Evolutionary conservation across 2,329 filamentous ascomycete genomes (phyloP), one percentile per base, ranked within the genome.

Genomic region (Clarireedia hainanense): DNA sequence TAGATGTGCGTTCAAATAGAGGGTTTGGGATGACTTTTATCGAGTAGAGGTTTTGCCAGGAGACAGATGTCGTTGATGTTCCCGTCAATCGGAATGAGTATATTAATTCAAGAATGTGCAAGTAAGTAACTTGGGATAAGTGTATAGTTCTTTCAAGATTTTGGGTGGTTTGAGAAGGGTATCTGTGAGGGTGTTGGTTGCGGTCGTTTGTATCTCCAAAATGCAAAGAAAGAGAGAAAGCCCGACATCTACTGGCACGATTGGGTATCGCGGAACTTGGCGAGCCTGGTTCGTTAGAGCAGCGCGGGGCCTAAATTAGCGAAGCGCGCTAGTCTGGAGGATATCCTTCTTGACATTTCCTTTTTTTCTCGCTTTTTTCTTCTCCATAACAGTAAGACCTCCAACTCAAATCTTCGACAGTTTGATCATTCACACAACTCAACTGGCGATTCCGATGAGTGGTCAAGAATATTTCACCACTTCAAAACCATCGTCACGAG

Each of bases 401-500:
- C 79, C 78, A 78, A 83, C 79, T 86, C 83, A 86, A 86, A 87
- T 85, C 80, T 83, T 84, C 80, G 79, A 76, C 81, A 80, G 79
- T 76, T 78, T 71, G 76, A 77, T 65, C 61, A 56, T 63, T 14
- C 64, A 66, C 69, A 26, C 74, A 65, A 83, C 78, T 81, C 79
- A 77, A 76, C 80, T 86, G 82, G 76, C 78, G 81, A 85, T 76
- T 86, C 81, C 81, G 81, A 81, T 80, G 79, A 72, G 80, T 80
- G 77, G 85, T 86, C 85, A 74, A 89, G 85, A 89, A 73, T 53
- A 54, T 59, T 71, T 72, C 79, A 50, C 84, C 80, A 80, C 82
- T 85, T 76, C 86, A 89, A 89, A 89, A 89, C 86, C 85, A 85
- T 89, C 80, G 80, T 83, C 80, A 83, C 81, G 85, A 89, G 82